Conservation (phyloP, 164 flowering plant genomes). For the Vitis labrusca region DNA sequence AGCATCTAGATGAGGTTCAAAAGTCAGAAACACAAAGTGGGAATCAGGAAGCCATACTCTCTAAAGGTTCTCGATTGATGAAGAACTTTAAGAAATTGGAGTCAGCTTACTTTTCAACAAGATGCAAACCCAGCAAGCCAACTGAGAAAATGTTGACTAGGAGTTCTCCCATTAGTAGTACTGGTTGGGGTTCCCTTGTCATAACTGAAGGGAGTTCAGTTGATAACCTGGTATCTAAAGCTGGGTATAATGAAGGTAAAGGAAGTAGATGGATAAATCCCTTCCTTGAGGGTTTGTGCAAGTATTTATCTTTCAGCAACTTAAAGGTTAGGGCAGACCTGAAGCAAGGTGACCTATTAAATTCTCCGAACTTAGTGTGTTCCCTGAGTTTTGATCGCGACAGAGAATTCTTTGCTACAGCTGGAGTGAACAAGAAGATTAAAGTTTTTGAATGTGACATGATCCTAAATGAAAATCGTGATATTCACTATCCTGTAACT, state of each 20-base stretch:
- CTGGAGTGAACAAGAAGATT: conserved; percentile 95
- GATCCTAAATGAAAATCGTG: conserved; percentile 67
- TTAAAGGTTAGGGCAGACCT: conserved; percentile 82
- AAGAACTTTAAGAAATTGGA: conserved; percentile 86
- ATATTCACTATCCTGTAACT: conserved; percentile 95
- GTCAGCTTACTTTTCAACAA: conserved; percentile 74
- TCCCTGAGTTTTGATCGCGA: conserved; percentile 92
- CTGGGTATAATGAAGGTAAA: conserved; percentile 30
- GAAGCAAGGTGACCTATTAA: conserved; percentile 91
- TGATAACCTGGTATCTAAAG: conserved; percentile 51
- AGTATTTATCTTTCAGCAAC: conserved; percentile 80
- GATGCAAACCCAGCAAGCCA: conserved; percentile 52
- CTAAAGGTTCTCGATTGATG: conserved; percentile 69
- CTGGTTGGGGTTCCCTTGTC: conserved; percentile 55
- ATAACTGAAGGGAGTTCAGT: conserved; percentile 75
- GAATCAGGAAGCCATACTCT: conserved; percentile 39
- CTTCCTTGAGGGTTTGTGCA: conserved; percentile 90
- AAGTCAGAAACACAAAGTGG: conserved; percentile 30
- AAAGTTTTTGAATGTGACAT: conserved; percentile 87
- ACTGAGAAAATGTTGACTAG: conserved; percentile 27
- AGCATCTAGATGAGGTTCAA: conserved; percentile 27
- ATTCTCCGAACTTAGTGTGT: conserved; percentile 89
- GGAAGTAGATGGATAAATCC: conserved; percentile 77
- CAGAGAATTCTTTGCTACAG: conserved; percentile 91
- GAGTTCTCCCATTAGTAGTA: conserved; percentile 47